phyloP scores from a whole-genome alignment of 305 asterid genomes.

The Plantago coronopus region DNA sequence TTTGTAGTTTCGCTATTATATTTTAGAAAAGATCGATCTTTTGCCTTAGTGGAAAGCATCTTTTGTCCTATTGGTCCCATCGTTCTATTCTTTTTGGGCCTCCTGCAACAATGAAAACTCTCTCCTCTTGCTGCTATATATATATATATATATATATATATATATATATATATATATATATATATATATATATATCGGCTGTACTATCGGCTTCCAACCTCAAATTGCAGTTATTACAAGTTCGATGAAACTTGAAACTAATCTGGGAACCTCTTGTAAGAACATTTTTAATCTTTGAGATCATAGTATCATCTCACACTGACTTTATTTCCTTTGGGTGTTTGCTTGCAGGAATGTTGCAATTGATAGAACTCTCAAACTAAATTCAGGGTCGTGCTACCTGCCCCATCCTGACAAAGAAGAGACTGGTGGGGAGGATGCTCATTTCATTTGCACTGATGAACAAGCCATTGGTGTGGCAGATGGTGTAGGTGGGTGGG shows the following conservation, averaged over 20 bases:
- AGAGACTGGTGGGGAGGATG: slow-evolving; percentile 97
- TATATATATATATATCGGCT: neutral
- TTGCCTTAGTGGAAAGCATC: too few species aligned
- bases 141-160: too few species aligned
- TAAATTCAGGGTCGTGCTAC: slow-evolving; percentile 84
- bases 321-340: neutral
- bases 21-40: too few species aligned
- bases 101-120: too few species aligned
- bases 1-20: too few species aligned
- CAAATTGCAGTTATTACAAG: neutral
- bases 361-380: slow-evolving; percentile 45
- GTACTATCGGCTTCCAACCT: neutral
- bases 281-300: slow-evolving; percentile 3
- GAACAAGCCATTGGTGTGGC: slow-evolving; percentile 92
- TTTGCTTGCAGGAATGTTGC: slow-evolving; percentile 44
- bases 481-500: slow-evolving; percentile 99
- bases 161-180: too few species aligned
- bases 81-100: too few species aligned
- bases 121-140: too few species aligned
- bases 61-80: too few species aligned
- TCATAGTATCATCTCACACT: neutral
- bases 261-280: neutral
- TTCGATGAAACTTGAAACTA: too few species aligned
- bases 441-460: slow-evolving; percentile 86
- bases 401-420: slow-evolving; percentile 96